Conservation (phyloP, 2,329 filamentous ascomycete genomes). For the Diaporthe destruens region DNA sequence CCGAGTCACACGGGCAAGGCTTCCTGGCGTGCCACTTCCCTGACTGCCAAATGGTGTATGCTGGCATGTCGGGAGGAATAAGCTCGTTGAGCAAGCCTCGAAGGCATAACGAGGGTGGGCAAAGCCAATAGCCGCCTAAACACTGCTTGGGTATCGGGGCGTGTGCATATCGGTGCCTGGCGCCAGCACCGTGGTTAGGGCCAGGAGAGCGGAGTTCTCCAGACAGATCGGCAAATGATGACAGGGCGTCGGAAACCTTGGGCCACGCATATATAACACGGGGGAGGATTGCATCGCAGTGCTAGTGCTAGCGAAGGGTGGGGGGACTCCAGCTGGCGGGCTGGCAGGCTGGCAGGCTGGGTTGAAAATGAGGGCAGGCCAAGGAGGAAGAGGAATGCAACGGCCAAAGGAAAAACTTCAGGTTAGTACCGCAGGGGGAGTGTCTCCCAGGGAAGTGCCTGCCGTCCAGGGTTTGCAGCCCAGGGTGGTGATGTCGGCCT, state of each 20-base stretch:
- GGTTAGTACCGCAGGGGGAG: slow-evolving; percentile 5
- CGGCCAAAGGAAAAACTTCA: slow-evolving; percentile 13
- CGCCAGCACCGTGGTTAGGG: background rate
- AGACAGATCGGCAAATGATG: background rate
- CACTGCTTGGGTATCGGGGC: background rate
- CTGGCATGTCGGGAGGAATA: background rate
- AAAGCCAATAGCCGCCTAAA: background rate
- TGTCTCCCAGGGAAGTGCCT: slow-evolving; percentile 15
- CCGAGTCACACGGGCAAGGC: slow-evolving; percentile 4
- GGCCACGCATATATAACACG: background rate
- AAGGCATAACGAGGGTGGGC: background rate
- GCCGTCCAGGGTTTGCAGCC: slow-evolving; percentile 24
- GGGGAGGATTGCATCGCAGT: background rate
- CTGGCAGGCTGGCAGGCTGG: no score
- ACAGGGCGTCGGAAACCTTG: background rate
- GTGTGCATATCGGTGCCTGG: background rate
- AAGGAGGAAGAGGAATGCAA: slow-evolving; percentile 10
- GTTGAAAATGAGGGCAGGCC: background rate
- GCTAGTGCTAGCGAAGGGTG: background rate
- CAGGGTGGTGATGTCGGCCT: slow-evolving; percentile 20
- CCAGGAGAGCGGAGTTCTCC: background rate
- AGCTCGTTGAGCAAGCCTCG: background rate
- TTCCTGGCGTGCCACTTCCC: slow-evolving; percentile 1
- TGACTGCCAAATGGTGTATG: slow-evolving; percentile 3
- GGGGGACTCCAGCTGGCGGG: background rate